Conservation (phyloP, 306 rosid genomes). For the Medicago arabica region DNA sequence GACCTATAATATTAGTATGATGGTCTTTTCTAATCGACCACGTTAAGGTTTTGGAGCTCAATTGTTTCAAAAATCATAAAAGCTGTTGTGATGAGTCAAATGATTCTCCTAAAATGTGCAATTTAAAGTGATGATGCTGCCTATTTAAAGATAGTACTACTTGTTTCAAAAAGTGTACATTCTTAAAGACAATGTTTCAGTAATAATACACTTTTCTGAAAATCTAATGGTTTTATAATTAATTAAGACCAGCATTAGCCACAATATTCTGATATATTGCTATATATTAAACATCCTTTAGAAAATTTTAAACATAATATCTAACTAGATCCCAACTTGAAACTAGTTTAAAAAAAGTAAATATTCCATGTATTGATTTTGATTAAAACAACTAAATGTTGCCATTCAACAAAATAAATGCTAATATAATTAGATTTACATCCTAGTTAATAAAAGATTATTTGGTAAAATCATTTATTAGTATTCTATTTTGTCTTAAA, state of each 20-base stretch:
- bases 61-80: constrained; percentile 7
- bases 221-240: constrained; percentile 21
- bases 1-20: not conserved
- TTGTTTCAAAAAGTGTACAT: constrained; percentile 22
- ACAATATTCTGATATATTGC: not conserved
- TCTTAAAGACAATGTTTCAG: constrained; percentile 19
- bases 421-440: not conserved
- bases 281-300: not conserved
- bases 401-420: not conserved
- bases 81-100: constrained; percentile 17
- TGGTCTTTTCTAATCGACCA: too few relatives aligned
- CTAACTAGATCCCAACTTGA: not conserved
- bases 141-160: constrained; percentile 29
- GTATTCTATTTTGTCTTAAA: too few relatives aligned
- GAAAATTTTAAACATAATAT: not conserved
- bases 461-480: too few relatives aligned
- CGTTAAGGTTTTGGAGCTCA: constrained; percentile 7
- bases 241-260: not conserved
- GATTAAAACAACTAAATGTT: not conserved
- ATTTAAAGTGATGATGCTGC: constrained; percentile 29
- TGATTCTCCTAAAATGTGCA: constrained; percentile 4
- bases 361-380: not conserved
- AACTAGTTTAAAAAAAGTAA: not conserved
- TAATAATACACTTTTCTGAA: constrained; percentile 14
- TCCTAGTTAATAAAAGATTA: not conserved